A percentile compares a stretch with the other conserved stretches of the same genome.
Evolutionary conservation across 805 yeast genomes (phyloP).

Genomic region (Candida nitratophila): DNA sequence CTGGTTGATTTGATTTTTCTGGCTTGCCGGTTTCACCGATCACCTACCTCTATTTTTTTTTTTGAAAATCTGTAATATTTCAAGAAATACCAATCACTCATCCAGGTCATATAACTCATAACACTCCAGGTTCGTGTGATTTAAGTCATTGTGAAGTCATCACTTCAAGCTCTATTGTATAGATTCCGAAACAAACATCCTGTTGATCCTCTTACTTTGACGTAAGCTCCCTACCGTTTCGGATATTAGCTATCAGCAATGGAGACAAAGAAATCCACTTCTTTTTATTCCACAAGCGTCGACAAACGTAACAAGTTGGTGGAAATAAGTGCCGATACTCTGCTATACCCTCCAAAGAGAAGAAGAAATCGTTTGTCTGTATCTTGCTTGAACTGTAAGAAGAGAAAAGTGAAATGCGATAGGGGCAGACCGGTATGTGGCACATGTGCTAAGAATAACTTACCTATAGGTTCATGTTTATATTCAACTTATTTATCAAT

Average conservation of each 20-base stretch:
- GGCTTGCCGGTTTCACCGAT: no score
- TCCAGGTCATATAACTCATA: no score
- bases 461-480: neutral
- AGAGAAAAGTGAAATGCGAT: constrained; percentile 41
- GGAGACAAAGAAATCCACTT: neutral
- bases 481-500: neutral
- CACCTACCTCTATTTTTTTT: no score
- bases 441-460: constrained; percentile 18
- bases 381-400: constrained; percentile 33
- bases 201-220: no score
- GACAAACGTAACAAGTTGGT: neutral
- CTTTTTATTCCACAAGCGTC: neutral
- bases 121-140: no score
- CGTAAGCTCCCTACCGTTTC: no score
- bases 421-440: constrained; percentile 27
- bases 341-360: constrained; percentile 10
- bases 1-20: no score
- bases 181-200: no score
- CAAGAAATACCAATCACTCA: neutral
- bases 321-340: neutral
- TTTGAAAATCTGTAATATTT: no score
- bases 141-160: no score
- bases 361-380: constrained; percentile 43
- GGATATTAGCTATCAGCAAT: neutral
- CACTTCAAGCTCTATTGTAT: no score